These are phyloP conservation scores for Colletotrichum tabaci DNA, from an alignment of 2,329 filamentous ascomycete species.

Conservation along the genomic window DNA sequence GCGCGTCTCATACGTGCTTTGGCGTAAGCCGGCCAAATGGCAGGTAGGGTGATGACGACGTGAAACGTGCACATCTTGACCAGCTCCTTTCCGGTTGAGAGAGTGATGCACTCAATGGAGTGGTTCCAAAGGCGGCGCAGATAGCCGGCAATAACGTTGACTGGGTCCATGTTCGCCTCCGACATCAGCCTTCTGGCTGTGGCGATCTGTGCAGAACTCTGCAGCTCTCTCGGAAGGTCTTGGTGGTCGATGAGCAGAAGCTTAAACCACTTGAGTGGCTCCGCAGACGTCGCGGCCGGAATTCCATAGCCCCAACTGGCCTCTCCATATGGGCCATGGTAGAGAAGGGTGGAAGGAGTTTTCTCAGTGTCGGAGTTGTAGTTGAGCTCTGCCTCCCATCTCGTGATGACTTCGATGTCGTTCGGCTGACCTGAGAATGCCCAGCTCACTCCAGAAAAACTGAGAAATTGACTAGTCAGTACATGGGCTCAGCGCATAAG, in stretches of 20 bases:
- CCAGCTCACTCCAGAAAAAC: conserved; percentile 59
- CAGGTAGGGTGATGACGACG: conserved; percentile 60
- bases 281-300: conserved; percentile 37
- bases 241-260: conserved; percentile 53
- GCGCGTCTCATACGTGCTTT: conserved; percentile 55
- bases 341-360: conserved; percentile 48
- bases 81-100: conserved; percentile 45
- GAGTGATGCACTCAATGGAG: conserved; percentile 46
- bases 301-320: conserved; percentile 53
- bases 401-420: conserved; percentile 50
- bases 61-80: conserved; percentile 49
- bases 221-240: conserved; percentile 48
- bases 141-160: conserved; percentile 52
- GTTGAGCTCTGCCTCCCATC: conserved; percentile 46
- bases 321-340: fast-evolving
- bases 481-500: fast-evolving
- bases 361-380: conserved; percentile 52
- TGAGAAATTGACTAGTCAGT: too few species aligned
- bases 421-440: conserved; percentile 49
- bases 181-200: conserved; percentile 21
- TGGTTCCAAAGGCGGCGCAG: conserved; percentile 54
- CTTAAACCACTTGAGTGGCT: conserved; percentile 58
- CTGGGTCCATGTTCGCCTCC: conserved; percentile 40
- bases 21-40: conserved; percentile 61
- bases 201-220: conserved; percentile 44